phyloP scores from a whole-genome alignment of 2,329 filamentous ascomycete genomes.

The Aschersonia sp. region DNA sequence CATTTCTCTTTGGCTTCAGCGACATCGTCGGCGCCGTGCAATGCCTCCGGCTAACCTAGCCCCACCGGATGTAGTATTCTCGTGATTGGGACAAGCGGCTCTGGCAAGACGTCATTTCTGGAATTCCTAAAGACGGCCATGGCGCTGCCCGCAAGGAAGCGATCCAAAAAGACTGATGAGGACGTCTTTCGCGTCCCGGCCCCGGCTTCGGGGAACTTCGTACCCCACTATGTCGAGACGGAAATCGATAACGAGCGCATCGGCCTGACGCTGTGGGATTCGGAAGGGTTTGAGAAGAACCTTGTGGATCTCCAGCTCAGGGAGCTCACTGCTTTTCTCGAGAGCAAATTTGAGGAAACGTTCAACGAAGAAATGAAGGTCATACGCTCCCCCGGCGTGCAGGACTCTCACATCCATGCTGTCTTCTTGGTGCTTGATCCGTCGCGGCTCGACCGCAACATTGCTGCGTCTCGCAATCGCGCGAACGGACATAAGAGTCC shows the following conservation, averaged over 20 bases:
- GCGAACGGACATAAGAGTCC: conserved; percentile 36
- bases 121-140: conserved; percentile 85
- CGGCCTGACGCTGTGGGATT: conserved; percentile 92
- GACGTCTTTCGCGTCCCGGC: conserved; percentile 41
- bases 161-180: conserved; percentile 38
- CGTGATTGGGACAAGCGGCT: conserved; percentile 72
- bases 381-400: conserved; percentile 76
- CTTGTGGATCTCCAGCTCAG: conserved; percentile 88
- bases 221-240: conserved; percentile 81
- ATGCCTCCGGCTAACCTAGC: conserved; percentile 2
- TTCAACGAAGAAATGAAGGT: conserved; percentile 98
- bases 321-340: conserved; percentile 81
- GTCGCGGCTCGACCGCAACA: conserved; percentile 67
- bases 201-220: conserved; percentile 55
- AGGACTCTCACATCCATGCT: conserved; percentile 95
- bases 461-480: conserved; percentile 47
- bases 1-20: neutral
- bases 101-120: conserved; percentile 93
- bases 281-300: conserved; percentile 85
- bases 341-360: conserved; percentile 97
- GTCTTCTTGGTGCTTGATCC: conserved; percentile 89
- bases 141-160: conserved; percentile 69
- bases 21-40: neutral
- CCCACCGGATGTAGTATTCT: conserved; percentile 49
- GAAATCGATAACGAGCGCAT: conserved; percentile 87